Conservation (phyloP, 2,329 filamentous ascomycete genomes). For the Fusarium humuli region DNA sequence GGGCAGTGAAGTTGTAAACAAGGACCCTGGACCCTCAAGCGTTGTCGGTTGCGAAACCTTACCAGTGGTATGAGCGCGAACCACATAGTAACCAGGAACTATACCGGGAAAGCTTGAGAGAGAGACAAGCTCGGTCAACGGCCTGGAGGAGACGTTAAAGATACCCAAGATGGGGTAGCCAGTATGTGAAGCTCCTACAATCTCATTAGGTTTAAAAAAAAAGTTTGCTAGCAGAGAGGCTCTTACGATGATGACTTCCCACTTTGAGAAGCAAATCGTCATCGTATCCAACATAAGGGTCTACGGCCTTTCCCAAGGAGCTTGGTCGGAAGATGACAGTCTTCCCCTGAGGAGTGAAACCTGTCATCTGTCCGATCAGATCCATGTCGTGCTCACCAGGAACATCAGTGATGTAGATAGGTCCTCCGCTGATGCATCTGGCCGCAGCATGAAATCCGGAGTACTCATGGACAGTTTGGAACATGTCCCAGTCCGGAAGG, state of each 20-base stretch:
- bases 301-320: constrained; percentile 76
- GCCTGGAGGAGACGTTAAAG: constrained; percentile 80
- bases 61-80: constrained; percentile 78
- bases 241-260: constrained; percentile 77
- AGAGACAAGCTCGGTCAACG: constrained; percentile 75
- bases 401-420: constrained; percentile 92
- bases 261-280: constrained; percentile 81
- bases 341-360: constrained; percentile 74
- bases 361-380: constrained; percentile 85
- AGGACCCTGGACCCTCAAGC: constrained; percentile 56
- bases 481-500: constrained; percentile 85
- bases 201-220: constrained; percentile 3
- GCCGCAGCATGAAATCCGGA: constrained; percentile 90
- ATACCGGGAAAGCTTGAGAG: constrained; percentile 80
- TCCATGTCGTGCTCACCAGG: constrained; percentile 83
- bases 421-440: constrained; percentile 88
- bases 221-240: background rate
- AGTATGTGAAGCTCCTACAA: constrained; percentile 63
- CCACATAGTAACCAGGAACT: constrained; percentile 70
- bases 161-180: constrained; percentile 83
- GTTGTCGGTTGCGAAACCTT: constrained; percentile 66
- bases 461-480: constrained; percentile 74
- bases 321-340: constrained; percentile 86
- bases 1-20: constrained; percentile 73
- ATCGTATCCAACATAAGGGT: constrained; percentile 80